Base-by-base conservation (phyloP, 257 asterid species). In the Vinca minor region DNA sequence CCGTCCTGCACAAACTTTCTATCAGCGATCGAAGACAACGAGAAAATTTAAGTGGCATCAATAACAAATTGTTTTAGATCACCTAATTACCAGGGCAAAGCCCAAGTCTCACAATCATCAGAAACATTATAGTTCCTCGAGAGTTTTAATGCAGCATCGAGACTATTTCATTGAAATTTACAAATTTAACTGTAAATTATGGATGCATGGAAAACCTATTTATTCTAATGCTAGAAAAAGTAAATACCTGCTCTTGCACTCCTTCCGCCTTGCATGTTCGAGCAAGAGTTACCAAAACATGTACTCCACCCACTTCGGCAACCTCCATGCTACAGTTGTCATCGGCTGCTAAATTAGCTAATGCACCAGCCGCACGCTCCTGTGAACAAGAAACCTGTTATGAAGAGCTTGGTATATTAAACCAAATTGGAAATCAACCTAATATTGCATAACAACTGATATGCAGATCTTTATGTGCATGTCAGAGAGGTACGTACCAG, bases 311-410 rank as follows among this genome's bases (percentile, higher is more conserved):
- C 34, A 76, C 86, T 2, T 78, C 60, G 64, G 91, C 89, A 76
- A 91, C 85, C 74, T 86, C 89, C 62, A 82, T 76, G 79, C 98
- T 91, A 73, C 98, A 91, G 75, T 84, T 88, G 68, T 91, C 96
- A 76, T 91, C 98, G 52, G 98, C 98, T 17, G 98, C 95, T 76
- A 91, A 74, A 78, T 91, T 91, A 23, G 98, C 98, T 66, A 91
- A 69, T 42, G 94, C 95, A 53, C 96, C 96, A 74, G 96, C 94
- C 0, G 94, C 96, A 56, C 95, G 95, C 76, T 91, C 98, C 98
- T 91, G 76, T 69, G 62, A 63, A 47, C 31, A 68, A 46, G 39
- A 6, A 45, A 64, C 55, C 26, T 31, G 21, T 54, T 62, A 34
- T 23, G 21, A 38, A 41, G 39, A 44, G 26, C 25, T 9, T 15